Conservation (phyloP, 2,329 filamentous ascomycete species). For the Aspergillus sp. region DNA sequence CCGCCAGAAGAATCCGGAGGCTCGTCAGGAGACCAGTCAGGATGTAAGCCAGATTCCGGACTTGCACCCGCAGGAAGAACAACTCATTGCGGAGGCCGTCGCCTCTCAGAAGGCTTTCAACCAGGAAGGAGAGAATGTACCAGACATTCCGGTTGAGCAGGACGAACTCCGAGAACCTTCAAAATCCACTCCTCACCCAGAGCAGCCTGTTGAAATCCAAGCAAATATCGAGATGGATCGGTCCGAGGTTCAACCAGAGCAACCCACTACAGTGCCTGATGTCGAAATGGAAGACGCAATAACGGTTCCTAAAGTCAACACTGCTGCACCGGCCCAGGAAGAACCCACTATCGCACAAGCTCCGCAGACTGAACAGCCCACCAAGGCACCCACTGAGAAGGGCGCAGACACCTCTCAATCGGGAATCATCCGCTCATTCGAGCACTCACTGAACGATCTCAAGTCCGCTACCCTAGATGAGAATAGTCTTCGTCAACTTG, state of each 20-base stretch:
- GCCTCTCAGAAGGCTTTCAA: neutral
- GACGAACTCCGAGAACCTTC: constrained; percentile 5
- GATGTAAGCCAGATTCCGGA: neutral
- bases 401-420: constrained; percentile 9
- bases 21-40: neutral
- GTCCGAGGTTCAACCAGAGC: constrained; percentile 2
- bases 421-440: constrained; percentile 50
- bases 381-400: neutral
- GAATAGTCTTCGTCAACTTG: constrained; percentile 62
- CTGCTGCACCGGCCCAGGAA: neutral
- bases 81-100: neutral
- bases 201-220: constrained; percentile 1
- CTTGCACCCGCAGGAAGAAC: neutral
- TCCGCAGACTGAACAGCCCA: constrained; percentile 9
- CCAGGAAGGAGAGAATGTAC: neutral
- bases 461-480: constrained; percentile 54
- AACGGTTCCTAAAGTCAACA: neutral
- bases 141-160: neutral
- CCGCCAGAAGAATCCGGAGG: neutral
- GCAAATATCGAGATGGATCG: constrained; percentile 14
- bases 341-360: constrained; percentile 7
- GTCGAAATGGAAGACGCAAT: constrained; percentile 7
- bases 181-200: constrained; percentile 4
- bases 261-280: neutral
- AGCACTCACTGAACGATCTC: constrained; percentile 53